Base-by-base conservation (phyloP, 75 land plant genomes). In the Picea glauca region DNA sequence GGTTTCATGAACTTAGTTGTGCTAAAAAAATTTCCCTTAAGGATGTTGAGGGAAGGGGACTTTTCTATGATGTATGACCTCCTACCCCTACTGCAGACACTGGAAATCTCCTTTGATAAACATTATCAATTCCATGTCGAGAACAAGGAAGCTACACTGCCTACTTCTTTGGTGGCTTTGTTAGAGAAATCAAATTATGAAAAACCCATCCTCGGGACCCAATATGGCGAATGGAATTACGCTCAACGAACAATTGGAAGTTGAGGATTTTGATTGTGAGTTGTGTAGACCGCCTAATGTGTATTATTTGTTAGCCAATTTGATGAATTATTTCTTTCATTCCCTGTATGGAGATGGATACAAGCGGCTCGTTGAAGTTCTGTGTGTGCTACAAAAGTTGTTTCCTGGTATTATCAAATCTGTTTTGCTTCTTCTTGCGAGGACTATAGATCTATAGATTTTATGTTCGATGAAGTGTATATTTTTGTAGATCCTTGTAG, bases 271-370 rank as follows among this genome's bases (percentile, higher is more conserved):
- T 20, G 80, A 66, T 13, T 81, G 83, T 63, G 64, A 18, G 21
- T 33, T 58, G 43, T 81, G 83, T 58, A 77, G 63, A 32, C 81
- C 80, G 3, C 46, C 80, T 12, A 75, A 78, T 54, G 31, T 72
- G 58, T 82, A 78, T 54, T 58, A 40, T 23, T 79, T 81, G 84
- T 38, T 82, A 0, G 66, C 81, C 9, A 57, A 78, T 54, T 31
- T 82, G 30, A 54, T 82, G 31, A 82, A 82, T 60, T 70, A 78
- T 63, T 82, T 82, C 72, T 81, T 81, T 20, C 74, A 80, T 13
- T 80, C 83, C 13, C 58, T 62, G 0, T 80, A 84, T 58, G 85
- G 82, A 26, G 77, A 80, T 61, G 85, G 85, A n/a, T 84, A 84
- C 63, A 58, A 80, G 77, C 63, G 38, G 26, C 26, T 26, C 26